Percentiles rank a stretch among this genome's conserved stretches.
Evolutionary conservation across 1,139 yeast species (phyloP).

Genomic region (Yamadazyma oceani): DNA sequence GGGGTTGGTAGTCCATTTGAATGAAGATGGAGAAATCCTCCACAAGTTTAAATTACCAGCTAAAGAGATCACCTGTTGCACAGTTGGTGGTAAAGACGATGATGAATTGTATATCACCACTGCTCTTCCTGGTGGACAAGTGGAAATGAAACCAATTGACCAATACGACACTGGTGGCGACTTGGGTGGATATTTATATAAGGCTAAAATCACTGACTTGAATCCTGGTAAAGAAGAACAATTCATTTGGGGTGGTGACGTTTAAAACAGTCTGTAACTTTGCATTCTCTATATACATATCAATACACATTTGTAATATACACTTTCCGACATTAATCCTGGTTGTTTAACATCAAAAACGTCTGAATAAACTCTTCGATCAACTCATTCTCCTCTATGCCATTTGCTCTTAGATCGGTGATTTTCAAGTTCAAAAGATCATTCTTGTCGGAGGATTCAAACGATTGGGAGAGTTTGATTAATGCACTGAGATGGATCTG

Average conservation of each 20-base stretch:
- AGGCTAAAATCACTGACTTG: conserved; percentile 20
- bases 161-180: conserved; percentile 44
- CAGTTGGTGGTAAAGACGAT: conserved; percentile 62
- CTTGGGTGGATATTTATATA: conserved; percentile 50
- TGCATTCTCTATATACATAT: not conserved
- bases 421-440: conserved; percentile 62
- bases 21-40: conserved; percentile 50
- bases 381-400: conserved; percentile 60
- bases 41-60: conserved; percentile 62
- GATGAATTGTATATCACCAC: conserved; percentile 69
- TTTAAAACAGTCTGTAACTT: not conserved
- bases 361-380: conserved; percentile 58
- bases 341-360: conserved; percentile 13
- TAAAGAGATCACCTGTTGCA: conserved; percentile 63
- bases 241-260: conserved; percentile 29
- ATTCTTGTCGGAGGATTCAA: conserved; percentile 46
- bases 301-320: not conserved
- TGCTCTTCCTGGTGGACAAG: conserved; percentile 52
- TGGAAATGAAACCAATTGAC: conserved; percentile 31
- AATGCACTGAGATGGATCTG: conserved; percentile 16
- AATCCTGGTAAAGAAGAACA: conserved; percentile 26
- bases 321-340: no score
- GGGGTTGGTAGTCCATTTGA: conserved; percentile 52
- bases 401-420: conserved; percentile 59
- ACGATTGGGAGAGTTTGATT: conserved; percentile 10